These are phyloP conservation scores for Cajanus cajan DNA, from an alignment of 306 rosid genomes.

Conservation along the genomic window DNA sequence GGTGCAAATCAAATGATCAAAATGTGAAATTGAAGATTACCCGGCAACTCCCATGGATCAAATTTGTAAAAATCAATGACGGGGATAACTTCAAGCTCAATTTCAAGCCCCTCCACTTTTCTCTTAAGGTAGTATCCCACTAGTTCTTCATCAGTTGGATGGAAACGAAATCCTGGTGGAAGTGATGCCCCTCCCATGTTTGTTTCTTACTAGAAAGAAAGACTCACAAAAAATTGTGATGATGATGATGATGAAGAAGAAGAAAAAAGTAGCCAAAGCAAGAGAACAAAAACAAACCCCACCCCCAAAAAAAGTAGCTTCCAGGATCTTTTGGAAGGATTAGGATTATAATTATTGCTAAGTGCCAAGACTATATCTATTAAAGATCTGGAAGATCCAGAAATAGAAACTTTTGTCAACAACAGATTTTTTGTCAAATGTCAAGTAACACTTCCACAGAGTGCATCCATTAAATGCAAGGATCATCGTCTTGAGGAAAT, in stretches of 20 bases:
- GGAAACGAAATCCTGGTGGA: slow-evolving; percentile 93
- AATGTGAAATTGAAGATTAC: slow-evolving; percentile 42
- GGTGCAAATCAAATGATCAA: not conserved
- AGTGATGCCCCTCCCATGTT: slow-evolving; percentile 42
- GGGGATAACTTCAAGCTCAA: slow-evolving; percentile 90
- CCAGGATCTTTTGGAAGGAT: slow-evolving; percentile 10
- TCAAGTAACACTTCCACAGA: slow-evolving; percentile 54
- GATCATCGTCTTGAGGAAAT: slow-evolving; percentile 62
- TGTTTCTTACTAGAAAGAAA: not conserved
- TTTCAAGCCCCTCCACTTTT: slow-evolving; percentile 79
- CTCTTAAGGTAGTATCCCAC: slow-evolving; percentile 84
- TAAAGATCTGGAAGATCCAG: slow-evolving; percentile 80
- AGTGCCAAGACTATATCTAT: slow-evolving; percentile 55
- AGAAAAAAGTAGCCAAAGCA: slow-evolving; percentile 9
- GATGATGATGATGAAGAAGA: not conserved
- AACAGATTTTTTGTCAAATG: slow-evolving; percentile 45
- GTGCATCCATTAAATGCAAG: slow-evolving; percentile 49
- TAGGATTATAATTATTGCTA: slow-evolving; percentile 18
- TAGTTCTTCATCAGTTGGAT: slow-evolving; percentile 89
- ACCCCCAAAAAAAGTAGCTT: not conserved
- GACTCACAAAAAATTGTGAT: not conserved
- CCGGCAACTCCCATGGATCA: slow-evolving; percentile 97
- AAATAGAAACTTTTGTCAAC: slow-evolving; percentile 69
- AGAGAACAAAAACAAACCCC: not conserved
- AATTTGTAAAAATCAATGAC: slow-evolving; percentile 81